Evolutionary conservation across 345 rosid species (phyloP).

Genomic region (Eucalyptus cladocalyx): DNA sequence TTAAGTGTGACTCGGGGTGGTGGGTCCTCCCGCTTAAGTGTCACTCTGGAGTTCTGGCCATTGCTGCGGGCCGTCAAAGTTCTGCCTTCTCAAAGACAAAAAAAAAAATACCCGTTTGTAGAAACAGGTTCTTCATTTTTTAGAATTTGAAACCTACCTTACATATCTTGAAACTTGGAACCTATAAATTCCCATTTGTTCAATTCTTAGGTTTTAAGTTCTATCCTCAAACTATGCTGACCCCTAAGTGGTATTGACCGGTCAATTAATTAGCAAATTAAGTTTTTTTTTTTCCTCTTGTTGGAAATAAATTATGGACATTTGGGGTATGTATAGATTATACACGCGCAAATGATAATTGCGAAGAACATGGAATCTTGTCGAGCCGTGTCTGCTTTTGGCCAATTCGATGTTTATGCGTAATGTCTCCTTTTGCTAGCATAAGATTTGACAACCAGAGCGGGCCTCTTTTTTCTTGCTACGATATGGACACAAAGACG

Average conservation of each 20-base stretch:
- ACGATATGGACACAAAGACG: neutral
- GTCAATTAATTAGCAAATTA: neutral
- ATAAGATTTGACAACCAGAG: neutral
- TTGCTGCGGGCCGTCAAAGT: no score
- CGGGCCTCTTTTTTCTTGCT: neutral
- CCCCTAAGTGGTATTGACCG: neutral
- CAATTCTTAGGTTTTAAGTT: no score
- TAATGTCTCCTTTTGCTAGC: neutral
- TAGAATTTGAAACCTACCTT: fast-evolving
- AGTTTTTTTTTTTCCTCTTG: neutral
- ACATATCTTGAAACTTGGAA: no score
- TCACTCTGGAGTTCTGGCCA: no score
- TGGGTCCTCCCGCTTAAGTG: no score
- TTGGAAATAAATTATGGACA: neutral
- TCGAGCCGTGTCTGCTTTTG: neutral
- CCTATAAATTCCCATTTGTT: no score
- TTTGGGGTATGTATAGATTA: neutral
- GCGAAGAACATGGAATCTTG: neutral
- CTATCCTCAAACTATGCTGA: no score
- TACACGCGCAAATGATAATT: neutral
- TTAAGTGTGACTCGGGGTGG: no score
- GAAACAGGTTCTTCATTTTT: no score
- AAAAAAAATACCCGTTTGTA: no score
- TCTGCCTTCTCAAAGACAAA: no score
- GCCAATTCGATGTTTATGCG: neutral